Evolutionary conservation across 768 basidiomycete species (phyloP).

Genomic region (Kwoniella sp.): DNA sequence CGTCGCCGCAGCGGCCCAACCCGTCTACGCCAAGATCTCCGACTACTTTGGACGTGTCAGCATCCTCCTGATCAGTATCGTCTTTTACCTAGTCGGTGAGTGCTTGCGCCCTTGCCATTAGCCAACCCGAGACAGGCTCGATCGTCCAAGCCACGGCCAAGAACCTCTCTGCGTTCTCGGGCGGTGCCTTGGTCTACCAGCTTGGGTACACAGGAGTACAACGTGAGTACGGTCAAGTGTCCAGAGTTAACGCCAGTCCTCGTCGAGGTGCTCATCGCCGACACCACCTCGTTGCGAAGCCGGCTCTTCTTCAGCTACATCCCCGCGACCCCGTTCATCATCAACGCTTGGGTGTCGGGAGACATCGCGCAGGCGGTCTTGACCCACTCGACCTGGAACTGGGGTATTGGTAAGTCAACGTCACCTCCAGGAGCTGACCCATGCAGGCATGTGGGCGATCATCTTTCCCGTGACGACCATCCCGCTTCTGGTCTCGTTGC

Average conservation of each 20-base stretch:
- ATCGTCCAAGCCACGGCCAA: slow-evolving; percentile 41
- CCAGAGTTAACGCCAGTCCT: slow-evolving; percentile 3
- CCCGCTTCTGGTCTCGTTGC: slow-evolving; percentile 26
- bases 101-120: background rate
- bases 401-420: slow-evolving; percentile 39
- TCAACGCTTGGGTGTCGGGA: slow-evolving; percentile 49
- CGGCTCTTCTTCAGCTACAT: slow-evolving; percentile 48
- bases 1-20: slow-evolving; percentile 37
- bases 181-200: slow-evolving; percentile 45
- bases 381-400: slow-evolving; percentile 36
- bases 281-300: slow-evolving; percentile 38
- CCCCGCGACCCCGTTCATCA: slow-evolving; percentile 41
- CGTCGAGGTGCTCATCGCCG: slow-evolving; percentile 49
- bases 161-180: slow-evolving; percentile 37
- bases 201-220: slow-evolving; percentile 40
- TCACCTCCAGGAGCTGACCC: background rate
- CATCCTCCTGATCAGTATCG: slow-evolving; percentile 34
- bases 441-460: slow-evolving; percentile 38
- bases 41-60: slow-evolving; percentile 46
- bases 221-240: slow-evolving; percentile 6
- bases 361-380: slow-evolving; percentile 31
- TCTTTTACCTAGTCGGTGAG: slow-evolving; percentile 45
- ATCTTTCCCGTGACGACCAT: slow-evolving; percentile 38
- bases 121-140: slow-evolving; percentile 22
- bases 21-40: slow-evolving; percentile 40